Evolutionary conservation across 2,329 filamentous ascomycete species (phyloP), one percentile per base, ranked within the genome.

Genomic region (Clarireedia monteithiana): DNA sequence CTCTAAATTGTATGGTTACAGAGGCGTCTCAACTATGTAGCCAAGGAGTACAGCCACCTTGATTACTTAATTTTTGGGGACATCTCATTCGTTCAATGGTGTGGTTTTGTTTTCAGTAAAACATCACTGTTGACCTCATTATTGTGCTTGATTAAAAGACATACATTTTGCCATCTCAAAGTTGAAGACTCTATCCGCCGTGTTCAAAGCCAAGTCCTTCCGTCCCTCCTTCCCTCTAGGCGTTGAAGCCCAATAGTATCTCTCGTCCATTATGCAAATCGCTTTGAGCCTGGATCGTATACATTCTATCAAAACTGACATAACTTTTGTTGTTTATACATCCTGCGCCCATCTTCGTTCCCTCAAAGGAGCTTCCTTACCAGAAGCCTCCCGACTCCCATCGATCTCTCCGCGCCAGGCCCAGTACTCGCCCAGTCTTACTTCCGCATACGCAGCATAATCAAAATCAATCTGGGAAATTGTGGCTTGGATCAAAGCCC

Each of bases 381-480:
- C 77, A 38, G 74, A 69, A 47, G 70, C 65, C 49, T 71, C 70
- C 48, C 88, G 79, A 59, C 77, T 81, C 6, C 86, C 87, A 56
- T 86, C 81, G 23, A 75, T 72, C 70, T 92, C 88, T 47, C 79
- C 84, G 68, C 91, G 89, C 90, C 90, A 96, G 4, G 86, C 90
- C 81, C 86, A 95, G 73, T 96, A 97, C 74, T 97, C 94, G 50
- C 88, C 85, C 5, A 99, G 76, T 55, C 94, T 80, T 15, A 86
- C 73, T 71, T 96, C 89, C 10, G 94, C 92, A 70, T 97, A 99
- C 7, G 81, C 83, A 45, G 90, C 89, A 69, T 99, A 99, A 73
- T 99, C 91, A 68, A 99, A 99, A 69, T 96, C 89, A 66, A 99
- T 99, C 62, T 92, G 83, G 10, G 89, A 95, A 62, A 99, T 97